These are phyloP conservation scores for Candida pseudofarinosa DNA, from an alignment of 805 yeast genomes.

Conservation along the genomic window DNA sequence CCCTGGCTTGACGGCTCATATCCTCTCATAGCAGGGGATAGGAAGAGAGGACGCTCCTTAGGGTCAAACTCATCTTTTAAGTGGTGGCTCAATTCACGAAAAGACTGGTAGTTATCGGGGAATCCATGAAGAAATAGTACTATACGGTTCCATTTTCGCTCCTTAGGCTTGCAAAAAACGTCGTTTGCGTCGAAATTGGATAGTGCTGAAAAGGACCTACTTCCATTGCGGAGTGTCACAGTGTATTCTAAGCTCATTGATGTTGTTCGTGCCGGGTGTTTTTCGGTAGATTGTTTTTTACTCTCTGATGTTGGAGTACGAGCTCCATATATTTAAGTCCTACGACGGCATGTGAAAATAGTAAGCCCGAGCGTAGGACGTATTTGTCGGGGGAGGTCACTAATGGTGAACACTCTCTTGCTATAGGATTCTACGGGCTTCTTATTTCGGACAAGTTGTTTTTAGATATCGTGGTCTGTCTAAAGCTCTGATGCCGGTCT, in stretches of 20 bases:
- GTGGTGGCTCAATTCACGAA: conserved; percentile 18
- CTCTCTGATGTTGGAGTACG: too few species aligned
- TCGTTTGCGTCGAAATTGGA: conserved; percentile 13
- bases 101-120: conserved; percentile 34
- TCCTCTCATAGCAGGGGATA: conserved; percentile 37
- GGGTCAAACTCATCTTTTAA: conserved; percentile 15
- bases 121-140: conserved; percentile 34
- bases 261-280: neutral
- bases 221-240: conserved; percentile 13
- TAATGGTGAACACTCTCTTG: too few species aligned
- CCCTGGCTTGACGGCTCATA: conserved; percentile 33
- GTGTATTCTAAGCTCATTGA: conserved; percentile 4
- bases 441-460: too few species aligned
- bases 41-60: conserved; percentile 14
- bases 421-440: too few species aligned
- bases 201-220: conserved; percentile 17
- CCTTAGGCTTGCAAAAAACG: conserved; percentile 10
- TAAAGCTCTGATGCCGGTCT: too few species aligned
- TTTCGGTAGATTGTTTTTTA: too few species aligned
- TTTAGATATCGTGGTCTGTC: too few species aligned
- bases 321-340: too few species aligned
- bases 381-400: too few species aligned
- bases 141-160: conserved; percentile 15
- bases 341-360: too few species aligned
- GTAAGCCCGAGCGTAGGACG: too few species aligned